Evolutionary conservation across 176 grass and related monocot species (phyloP).

Genomic region (sorghum (Sorghum bicolor)): DNA sequence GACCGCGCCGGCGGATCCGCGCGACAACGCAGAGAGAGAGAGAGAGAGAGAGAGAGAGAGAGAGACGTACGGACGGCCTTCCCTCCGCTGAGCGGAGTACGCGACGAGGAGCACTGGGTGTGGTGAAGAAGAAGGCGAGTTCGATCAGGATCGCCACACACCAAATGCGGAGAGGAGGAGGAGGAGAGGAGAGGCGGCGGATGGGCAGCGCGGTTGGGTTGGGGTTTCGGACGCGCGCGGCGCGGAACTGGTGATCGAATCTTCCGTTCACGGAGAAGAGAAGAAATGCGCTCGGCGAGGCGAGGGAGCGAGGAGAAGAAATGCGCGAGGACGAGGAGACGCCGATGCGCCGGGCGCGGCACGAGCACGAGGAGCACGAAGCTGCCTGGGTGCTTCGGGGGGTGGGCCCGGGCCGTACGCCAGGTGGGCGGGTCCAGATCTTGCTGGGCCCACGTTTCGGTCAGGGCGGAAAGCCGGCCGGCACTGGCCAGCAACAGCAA

Average conservation of each 20-base stretch:
- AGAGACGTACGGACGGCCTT: too few species aligned
- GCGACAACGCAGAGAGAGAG: neutral
- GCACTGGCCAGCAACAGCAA: neutral
- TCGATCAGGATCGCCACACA: neutral
- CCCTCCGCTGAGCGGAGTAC: neutral
- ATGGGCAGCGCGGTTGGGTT: neutral
- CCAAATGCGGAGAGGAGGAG: too few species aligned
- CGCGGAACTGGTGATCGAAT: neutral
- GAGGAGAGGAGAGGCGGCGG: neutral
- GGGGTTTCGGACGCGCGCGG: neutral
- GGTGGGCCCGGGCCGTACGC: conserved; percentile 1
- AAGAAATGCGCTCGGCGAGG: neutral
- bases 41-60: too few species aligned
- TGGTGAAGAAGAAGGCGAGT: neutral
- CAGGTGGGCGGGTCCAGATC: conserved; percentile 14
- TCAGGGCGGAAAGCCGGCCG: neutral
- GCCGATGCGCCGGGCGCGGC: conserved; percentile 4
- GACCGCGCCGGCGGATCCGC: conserved; percentile 4
- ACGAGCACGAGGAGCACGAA: conserved; percentile 15
- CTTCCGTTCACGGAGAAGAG: too few species aligned
- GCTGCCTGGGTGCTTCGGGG: conserved; percentile 27
- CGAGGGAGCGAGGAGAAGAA: neutral
- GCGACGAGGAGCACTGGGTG: neutral
- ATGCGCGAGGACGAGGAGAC: neutral
- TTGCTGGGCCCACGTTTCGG: neutral